A percentile compares a stretch with the other conserved stretches of the same genome.
These are phyloP conservation scores for Letharia columbiana DNA, from an alignment of 495 filamentous ascomycete species.

Conservation along the genomic window DNA sequence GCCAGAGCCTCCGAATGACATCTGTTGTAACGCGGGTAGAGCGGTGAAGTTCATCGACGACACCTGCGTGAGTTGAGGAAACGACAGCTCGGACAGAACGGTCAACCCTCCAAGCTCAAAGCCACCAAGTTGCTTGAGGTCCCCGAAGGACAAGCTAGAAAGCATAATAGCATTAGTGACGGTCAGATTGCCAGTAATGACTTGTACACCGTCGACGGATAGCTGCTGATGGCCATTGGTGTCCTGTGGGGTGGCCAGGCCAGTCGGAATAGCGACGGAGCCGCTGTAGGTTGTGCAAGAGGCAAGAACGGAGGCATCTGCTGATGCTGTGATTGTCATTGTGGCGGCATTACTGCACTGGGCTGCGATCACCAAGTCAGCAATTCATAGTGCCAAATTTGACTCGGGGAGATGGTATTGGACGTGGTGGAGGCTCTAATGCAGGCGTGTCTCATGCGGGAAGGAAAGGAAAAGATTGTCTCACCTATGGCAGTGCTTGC, in stretches of 20 bases:
- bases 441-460: background rate
- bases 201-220: slow-evolving; percentile 37
- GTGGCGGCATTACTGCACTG: slow-evolving; percentile 37
- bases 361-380: slow-evolving; percentile 24
- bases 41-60: slow-evolving; percentile 59
- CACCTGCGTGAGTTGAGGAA: slow-evolving; percentile 55
- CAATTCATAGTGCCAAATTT: background rate
- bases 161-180: slow-evolving; percentile 51
- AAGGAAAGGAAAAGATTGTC: slow-evolving; percentile 24
- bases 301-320: slow-evolving; percentile 59
- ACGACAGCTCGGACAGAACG: slow-evolving; percentile 52
- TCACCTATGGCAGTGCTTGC: slow-evolving; percentile 58
- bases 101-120: slow-evolving; percentile 62
- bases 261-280: slow-evolving; percentile 53
- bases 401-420: background rate
- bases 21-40: slow-evolving; percentile 57
- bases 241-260: slow-evolving; percentile 43
- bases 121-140: slow-evolving; percentile 46
- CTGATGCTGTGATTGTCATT: slow-evolving; percentile 23
- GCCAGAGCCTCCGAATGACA: slow-evolving; percentile 54
- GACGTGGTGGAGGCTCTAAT: background rate
- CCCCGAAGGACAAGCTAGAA: slow-evolving; percentile 43
- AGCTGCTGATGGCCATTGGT: slow-evolving; percentile 37
- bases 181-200: slow-evolving; percentile 62
- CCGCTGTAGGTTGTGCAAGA: slow-evolving; percentile 63